Evolutionary conservation across 2,329 filamentous ascomycete genomes (phyloP), one percentile per base, ranked within the genome.

Genomic region (Venturia oleaginea): DNA sequence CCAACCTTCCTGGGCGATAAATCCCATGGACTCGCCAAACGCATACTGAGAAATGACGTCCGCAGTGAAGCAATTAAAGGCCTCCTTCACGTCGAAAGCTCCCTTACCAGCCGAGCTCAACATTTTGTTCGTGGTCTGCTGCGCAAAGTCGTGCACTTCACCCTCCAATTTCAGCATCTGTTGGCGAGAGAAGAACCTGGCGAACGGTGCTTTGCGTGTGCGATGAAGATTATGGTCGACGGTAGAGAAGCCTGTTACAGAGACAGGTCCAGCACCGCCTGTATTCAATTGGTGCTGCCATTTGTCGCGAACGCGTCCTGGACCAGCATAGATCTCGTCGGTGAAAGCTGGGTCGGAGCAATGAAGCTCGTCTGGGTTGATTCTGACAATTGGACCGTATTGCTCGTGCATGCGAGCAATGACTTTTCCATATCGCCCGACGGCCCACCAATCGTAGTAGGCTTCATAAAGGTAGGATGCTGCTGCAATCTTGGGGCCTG

Each of bases 31-130:
- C 19, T 60, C 59, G 13, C 70, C 70, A 55, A 71, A 71, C 3
- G 68, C 67, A 43, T 69, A 68, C 51, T 67, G 63, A 8, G 67
- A 72, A 5, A 72, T 70, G 15, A 71, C 65, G 64, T 72, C 70
- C 6, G 68, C 69, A 3, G 62, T 60, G 13, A 67, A 64, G 46
- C 60, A 70, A 54, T 63, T 68, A 64, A 66, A 72, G 32, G 71
- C 72, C 32, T 64, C 63, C 19, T 46, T 48, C 7, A 42, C 55
- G n/a, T 42, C 55, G 19, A 51, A 51, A 13, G 22, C 46, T 27
- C 46, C 46, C 22, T 51, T 51, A 10, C 46, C 46, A 13, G 46
- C 22, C 22, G 46, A 51, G 46, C 10, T 27, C 46, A 51, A 51
- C 46, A 51, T 51, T 5, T 51, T 51, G 34, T 37, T 59, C n/a